A percentile compares a stretch with the other conserved stretches of the same genome.
Conservation (phyloP, 139 green algal genomes). For the Volvox reticuliferus region DNA sequence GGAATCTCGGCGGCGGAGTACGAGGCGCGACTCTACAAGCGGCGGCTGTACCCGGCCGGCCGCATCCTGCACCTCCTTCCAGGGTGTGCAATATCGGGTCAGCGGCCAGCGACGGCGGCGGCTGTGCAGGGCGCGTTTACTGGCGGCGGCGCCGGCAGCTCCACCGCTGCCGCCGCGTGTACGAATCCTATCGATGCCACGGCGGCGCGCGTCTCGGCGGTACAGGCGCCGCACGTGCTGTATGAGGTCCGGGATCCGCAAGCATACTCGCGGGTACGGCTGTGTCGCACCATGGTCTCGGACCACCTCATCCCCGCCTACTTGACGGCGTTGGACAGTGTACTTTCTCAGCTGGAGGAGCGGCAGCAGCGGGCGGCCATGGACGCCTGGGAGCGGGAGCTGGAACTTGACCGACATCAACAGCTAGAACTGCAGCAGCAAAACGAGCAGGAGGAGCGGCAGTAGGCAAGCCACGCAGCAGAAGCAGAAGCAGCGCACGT, state of each 20-base stretch:
- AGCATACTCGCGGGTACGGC: conserved; percentile 77
- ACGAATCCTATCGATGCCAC: neutral
- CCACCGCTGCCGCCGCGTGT: neutral
- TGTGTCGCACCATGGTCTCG: conserved; percentile 83
- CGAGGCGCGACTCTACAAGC: conserved; percentile 25
- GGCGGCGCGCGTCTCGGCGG: neutral
- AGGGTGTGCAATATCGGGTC: neutral
- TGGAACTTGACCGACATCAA: neutral
- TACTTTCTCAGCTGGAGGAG: conserved; percentile 60
- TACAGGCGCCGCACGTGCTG: conserved; percentile 58
- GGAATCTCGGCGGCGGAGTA: neutral
- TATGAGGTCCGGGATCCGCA: conserved; percentile 63
- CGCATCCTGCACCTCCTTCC: conserved; percentile 89
- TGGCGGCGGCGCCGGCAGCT: neutral
- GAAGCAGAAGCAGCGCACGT: neutral
- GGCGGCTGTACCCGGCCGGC: conserved; percentile 83
- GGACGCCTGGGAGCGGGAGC: conserved; percentile 15
- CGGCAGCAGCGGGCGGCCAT: neutral
- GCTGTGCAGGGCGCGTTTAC: neutral
- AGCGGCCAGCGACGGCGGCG: neutral
- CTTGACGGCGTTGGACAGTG: conserved; percentile 70
- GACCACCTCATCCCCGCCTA: conserved; percentile 89
- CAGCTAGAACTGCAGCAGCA: neutral
- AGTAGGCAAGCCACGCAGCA: neutral
- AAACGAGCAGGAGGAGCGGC: neutral